Evolutionary conservation across 768 basidiomycete genomes (phyloP).

Genomic region (Termitomyces sp.): DNA sequence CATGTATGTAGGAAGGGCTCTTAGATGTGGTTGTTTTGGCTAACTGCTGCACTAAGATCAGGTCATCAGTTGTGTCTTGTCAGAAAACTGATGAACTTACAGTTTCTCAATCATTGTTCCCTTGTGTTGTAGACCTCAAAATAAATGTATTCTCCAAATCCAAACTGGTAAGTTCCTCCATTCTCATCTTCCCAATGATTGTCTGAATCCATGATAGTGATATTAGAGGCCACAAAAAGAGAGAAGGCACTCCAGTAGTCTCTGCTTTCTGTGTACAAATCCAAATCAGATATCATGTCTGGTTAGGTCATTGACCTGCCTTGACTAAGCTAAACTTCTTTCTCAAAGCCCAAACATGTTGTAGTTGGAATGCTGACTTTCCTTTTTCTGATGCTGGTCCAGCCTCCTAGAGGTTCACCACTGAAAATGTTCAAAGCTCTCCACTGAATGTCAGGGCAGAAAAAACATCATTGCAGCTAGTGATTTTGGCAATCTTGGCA

Average conservation of each 20-base stretch:
- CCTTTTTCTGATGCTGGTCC: slow-evolving; percentile 29
- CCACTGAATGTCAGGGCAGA: slow-evolving; percentile 82
- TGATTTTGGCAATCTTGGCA: slow-evolving; percentile 75
- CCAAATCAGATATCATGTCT: neutral
- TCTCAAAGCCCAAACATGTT: slow-evolving; percentile 86
- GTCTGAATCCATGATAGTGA: too few species aligned
- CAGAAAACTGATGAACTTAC: too few species aligned
- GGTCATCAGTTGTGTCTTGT: too few species aligned
- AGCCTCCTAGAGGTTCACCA: slow-evolving; percentile 32
- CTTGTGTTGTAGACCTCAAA: too few species aligned
- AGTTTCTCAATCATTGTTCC: too few species aligned
- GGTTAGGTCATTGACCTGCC: slow-evolving; percentile 33
- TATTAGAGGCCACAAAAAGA: too few species aligned
- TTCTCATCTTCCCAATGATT: too few species aligned
- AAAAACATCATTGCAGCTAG: slow-evolving; percentile 74
- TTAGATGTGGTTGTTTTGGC: neutral
- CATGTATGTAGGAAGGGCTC: neutral
- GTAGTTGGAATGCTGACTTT: slow-evolving; percentile 62
- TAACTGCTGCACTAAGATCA: too few species aligned
- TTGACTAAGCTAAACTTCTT: slow-evolving; percentile 84
- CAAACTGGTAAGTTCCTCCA: too few species aligned
- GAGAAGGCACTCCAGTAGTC: too few species aligned
- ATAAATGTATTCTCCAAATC: too few species aligned
- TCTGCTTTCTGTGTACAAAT: too few species aligned
- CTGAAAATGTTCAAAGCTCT: slow-evolving; percentile 85